Base-by-base conservation (phyloP, 192 early-diverging fungal species). In the Spinellus fusiger region DNA sequence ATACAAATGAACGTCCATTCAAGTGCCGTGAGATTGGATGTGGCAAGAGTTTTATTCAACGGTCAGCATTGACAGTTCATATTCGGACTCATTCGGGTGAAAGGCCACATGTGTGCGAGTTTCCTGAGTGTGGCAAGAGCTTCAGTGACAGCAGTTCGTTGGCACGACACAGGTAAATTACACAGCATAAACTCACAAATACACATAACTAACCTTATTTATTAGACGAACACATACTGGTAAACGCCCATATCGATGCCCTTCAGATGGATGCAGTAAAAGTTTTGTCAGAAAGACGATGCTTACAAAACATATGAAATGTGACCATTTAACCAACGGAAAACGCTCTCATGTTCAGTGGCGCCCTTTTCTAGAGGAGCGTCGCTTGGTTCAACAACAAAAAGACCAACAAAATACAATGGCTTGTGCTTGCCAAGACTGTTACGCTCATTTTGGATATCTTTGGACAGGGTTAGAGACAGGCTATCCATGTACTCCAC, bases 61-160 rank as follows among this genome's bases (percentile, higher is more conserved):
- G 86, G 40, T 89, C 86, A 8, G 89, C 89, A 48, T 73, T 91
- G 48, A 88, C 85, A 0, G 87, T 91, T 29, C 89, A 91, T 72
- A 74, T 80, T 54, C 86, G 89, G 55, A 87, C 84, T 0, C 87
- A 89, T 64, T 78, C 87, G 9, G 87, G 87, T 18, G 85, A 87
- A 58, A 65, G 83, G 56, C 87, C 87, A 20, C 85, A 87, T 56
- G 65, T 73, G 44, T 88, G 86, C 63, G 76, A 82, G 53, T 71
- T 82, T 35, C 76, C 77, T 18, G 80, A 78, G 40, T 91, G 89
- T 72, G 81, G 78, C 31, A 89, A 89, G 67, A 73, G 76, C n/a
- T 91, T 91, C 73, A 87, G 83, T 51, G 86, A 88, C 61, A 85
- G 84, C 56, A 86, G 84, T 35, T 88, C 86, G 44, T 69, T 90